phyloP scores from a whole-genome alignment of 192 early-diverging fungal species.

The Dissophora globulifera region DNA sequence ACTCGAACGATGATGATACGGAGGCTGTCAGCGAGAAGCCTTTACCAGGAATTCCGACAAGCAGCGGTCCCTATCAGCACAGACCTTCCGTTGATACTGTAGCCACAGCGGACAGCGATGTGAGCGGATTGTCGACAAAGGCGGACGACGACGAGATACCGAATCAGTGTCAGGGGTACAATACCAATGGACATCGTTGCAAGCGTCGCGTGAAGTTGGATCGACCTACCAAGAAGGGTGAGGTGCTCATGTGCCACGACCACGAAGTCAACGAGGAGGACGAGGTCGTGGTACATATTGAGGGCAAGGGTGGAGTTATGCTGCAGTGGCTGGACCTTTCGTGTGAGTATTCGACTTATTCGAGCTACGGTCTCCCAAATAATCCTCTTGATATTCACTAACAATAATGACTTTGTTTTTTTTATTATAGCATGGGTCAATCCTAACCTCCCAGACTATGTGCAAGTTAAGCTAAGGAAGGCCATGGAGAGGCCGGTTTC shows the following conservation, averaged over 20 bases:
- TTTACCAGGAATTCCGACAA: constrained; percentile 16
- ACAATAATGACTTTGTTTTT: not conserved
- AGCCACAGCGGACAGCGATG: constrained; percentile 15
- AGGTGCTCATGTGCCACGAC: constrained; percentile 47
- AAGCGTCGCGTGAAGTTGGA: constrained; percentile 50
- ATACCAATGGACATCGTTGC: constrained; percentile 40
- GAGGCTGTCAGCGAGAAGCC: constrained; percentile 9
- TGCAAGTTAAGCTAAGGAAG: constrained; percentile 42
- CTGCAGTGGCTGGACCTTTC: constrained; percentile 49
- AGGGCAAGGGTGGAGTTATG: constrained; percentile 48
- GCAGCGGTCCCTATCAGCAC: not conserved
- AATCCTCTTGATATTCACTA: constrained; percentile 2
- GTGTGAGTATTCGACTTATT: constrained; percentile 29
- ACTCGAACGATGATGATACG: constrained; percentile 1
- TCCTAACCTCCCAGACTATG: constrained; percentile 42
- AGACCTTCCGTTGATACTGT: constrained; percentile 14
- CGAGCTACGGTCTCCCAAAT: too few relatives aligned
- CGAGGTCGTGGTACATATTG: constrained; percentile 51
- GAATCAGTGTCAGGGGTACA: constrained; percentile 50
- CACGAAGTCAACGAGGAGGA: constrained; percentile 51
- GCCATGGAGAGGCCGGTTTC: constrained; percentile 59
- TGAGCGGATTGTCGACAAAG: constrained; percentile 21
- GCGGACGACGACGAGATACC: constrained; percentile 24
- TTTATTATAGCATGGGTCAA: constrained; percentile 52
- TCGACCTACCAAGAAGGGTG: constrained; percentile 34